These are phyloP conservation scores for Hibiscus tridactylites DNA, from an alignment of 345 rosid genomes.

Conservation along the genomic window DNA sequence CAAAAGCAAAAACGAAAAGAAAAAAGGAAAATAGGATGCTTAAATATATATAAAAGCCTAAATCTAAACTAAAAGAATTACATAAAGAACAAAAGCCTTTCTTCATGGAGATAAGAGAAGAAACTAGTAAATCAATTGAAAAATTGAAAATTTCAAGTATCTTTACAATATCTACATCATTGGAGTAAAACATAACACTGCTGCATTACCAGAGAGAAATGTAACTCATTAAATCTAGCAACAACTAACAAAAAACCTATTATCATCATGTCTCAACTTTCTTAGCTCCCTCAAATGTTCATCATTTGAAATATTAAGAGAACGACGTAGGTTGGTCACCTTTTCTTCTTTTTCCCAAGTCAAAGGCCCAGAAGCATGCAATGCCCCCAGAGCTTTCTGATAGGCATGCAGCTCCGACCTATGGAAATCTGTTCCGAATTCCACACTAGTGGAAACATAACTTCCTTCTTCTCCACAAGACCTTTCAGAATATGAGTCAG, in stretches of 20 bases:
- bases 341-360: slow-evolving; percentile 75
- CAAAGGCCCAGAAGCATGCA: slow-evolving; percentile 61
- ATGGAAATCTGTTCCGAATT: slow-evolving; percentile 30
- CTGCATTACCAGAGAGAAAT: background rate
- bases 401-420: slow-evolving; percentile 57
- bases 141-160: slow-evolving; percentile 1
- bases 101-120: background rate
- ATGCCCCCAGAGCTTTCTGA: slow-evolving; percentile 35
- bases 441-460: background rate
- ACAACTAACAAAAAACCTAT: background rate
- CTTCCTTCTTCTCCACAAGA: background rate
- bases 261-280: background rate
- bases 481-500: background rate
- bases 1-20: background rate
- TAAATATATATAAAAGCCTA: background rate
- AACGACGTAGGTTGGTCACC: slow-evolving; percentile 52
- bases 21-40: background rate
- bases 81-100: background rate
- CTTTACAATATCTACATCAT: background rate
- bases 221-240: background rate
- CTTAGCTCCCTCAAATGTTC: slow-evolving; percentile 5
- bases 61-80: background rate
- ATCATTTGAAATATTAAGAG: slow-evolving; percentile 6
- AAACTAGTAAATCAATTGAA: background rate
- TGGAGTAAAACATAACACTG: background rate